Evolutionary conservation across 371 early-diverging fungal species (phyloP).

Genomic region (Syncephalastrum contaminatum): DNA sequence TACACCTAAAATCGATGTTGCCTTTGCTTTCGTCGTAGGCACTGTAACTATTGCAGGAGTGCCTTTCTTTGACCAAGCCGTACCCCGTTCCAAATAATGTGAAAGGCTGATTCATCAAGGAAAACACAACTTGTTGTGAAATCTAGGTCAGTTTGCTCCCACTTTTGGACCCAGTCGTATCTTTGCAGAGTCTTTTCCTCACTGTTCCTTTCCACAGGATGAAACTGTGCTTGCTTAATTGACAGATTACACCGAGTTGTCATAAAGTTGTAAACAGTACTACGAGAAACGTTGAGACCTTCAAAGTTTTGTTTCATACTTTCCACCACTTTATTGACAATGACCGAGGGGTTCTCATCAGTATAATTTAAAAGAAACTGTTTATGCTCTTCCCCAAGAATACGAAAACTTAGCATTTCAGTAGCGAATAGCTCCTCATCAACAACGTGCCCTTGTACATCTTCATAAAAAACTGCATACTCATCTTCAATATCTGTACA

Average conservation of each 20-base stretch:
- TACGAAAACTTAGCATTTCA: constrained; percentile 12
- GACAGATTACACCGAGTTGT: constrained; percentile 8
- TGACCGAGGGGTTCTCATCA: constrained; percentile 15
- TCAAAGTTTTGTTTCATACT: constrained; percentile 10
- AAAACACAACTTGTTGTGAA: too few species aligned
- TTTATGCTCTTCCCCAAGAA: constrained; percentile 1
- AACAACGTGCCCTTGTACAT: constrained; percentile 19
- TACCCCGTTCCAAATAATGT: constrained; percentile 7
- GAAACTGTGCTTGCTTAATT: constrained; percentile 10
- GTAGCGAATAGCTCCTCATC: constrained; percentile 18
- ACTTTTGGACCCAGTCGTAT: constrained; percentile 26
- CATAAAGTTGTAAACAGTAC: constrained; percentile 11
- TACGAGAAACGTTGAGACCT: constrained; percentile 11
- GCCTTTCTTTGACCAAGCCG: constrained; percentile 23
- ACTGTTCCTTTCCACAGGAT: constrained; percentile 11
- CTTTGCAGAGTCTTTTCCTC: constrained; percentile 11
- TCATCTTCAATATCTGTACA: constrained; percentile 5
- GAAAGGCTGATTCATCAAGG: too few species aligned
- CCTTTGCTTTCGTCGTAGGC: constrained; percentile 12
- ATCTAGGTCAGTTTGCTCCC: constrained; percentile 15
- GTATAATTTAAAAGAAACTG: constrained; percentile 10
- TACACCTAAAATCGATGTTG: constrained; percentile 15
- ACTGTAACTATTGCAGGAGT: constrained; percentile 18
- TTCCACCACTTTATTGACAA: constrained; percentile 15
- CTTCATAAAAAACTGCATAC: constrained; percentile 22